A percentile compares a stretch with the other conserved stretches of the same genome.
These are phyloP conservation scores for Kazachstania sp. DNA, from an alignment of 1,139 yeast genomes.

Conservation along the genomic window DNA sequence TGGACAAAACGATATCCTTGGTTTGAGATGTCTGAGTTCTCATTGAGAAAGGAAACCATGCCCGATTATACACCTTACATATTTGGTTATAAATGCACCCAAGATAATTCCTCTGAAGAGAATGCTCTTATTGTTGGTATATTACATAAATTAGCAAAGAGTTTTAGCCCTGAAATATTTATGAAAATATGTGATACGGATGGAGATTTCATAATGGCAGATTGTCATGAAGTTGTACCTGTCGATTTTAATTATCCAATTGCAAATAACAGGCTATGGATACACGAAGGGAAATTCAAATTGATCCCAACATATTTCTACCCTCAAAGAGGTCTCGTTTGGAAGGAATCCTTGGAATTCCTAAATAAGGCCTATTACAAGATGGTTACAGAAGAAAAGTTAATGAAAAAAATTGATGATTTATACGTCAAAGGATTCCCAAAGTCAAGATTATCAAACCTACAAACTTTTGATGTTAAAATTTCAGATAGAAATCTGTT, in stretches of 20 bases:
- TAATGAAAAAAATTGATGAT: conserved; percentile 14
- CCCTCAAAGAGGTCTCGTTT: conserved; percentile 26
- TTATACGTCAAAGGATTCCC: conserved; percentile 14
- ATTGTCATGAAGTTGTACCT: conserved; percentile 38
- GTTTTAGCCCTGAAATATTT: conserved; percentile 32
- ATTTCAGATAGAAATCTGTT: conserved; percentile 9
- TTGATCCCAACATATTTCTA: conserved; percentile 27
- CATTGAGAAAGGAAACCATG: conserved; percentile 6
- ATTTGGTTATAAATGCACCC: conserved; percentile 24
- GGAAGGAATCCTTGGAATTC: conserved; percentile 33
- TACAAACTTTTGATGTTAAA: conserved; percentile 11
- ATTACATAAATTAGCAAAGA: conserved; percentile 32
- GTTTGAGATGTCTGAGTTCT: conserved; percentile 28
- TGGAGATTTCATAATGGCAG: conserved; percentile 48
- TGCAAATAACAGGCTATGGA: conserved; percentile 28
- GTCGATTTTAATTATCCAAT: conserved; percentile 27
- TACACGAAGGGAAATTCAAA: conserved; percentile 24
- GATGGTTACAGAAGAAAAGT: conserved; percentile 18
- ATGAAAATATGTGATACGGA: conserved; percentile 47
- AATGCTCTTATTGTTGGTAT: conserved; percentile 33
- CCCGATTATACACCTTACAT: conserved; percentile 12
- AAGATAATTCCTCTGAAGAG: conserved; percentile 22
- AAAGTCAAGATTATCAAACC: conserved; percentile 7
- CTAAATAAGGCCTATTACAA: conserved; percentile 30
- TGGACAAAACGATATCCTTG: conserved; percentile 41